Conservation (phyloP, 2,329 filamentous ascomycete species). For the Aspergillus fumigatiaffinis region DNA sequence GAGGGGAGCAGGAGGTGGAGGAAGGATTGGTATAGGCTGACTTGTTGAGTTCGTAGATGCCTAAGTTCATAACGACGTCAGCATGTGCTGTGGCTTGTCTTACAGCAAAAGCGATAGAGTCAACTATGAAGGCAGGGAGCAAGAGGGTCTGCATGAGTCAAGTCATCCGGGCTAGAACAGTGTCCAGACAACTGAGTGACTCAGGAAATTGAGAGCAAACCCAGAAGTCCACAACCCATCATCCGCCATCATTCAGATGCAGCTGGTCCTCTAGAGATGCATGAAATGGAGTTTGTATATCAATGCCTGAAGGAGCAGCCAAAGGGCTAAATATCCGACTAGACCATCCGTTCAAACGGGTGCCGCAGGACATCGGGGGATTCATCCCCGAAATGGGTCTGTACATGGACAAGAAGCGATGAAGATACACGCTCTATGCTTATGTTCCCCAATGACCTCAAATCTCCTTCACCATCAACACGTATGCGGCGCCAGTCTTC, state of each 20-base stretch:
- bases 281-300: slow-evolving; percentile 3
- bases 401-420: slow-evolving; percentile 21
- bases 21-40: slow-evolving; percentile 42
- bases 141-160: neutral
- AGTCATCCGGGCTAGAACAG: neutral
- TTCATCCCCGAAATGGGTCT: slow-evolving; percentile 16
- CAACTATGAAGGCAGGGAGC: slow-evolving; percentile 1
- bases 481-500: slow-evolving; percentile 14
- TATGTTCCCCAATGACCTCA: slow-evolving; percentile 11
- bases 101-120: neutral
- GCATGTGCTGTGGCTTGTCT: slow-evolving; percentile 2
- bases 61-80: slow-evolving; percentile 17
- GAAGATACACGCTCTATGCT: slow-evolving; percentile 16
- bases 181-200: neutral
- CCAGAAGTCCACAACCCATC: neutral
- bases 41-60: slow-evolving; percentile 31
- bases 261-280: neutral
- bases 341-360: slow-evolving; percentile 10
- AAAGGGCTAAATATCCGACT: slow-evolving; percentile 13
- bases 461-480: slow-evolving; percentile 12
- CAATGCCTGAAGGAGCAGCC: slow-evolving; percentile 9
- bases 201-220: neutral
- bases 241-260: neutral
- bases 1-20: slow-evolving; percentile 68
- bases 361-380: slow-evolving; percentile 17